A percentile compares a stretch with the other conserved stretches of the same genome.
Evolutionary conservation across 1,284 basidiomycete species (phyloP).

Genomic region (Trichosporon sp.): DNA sequence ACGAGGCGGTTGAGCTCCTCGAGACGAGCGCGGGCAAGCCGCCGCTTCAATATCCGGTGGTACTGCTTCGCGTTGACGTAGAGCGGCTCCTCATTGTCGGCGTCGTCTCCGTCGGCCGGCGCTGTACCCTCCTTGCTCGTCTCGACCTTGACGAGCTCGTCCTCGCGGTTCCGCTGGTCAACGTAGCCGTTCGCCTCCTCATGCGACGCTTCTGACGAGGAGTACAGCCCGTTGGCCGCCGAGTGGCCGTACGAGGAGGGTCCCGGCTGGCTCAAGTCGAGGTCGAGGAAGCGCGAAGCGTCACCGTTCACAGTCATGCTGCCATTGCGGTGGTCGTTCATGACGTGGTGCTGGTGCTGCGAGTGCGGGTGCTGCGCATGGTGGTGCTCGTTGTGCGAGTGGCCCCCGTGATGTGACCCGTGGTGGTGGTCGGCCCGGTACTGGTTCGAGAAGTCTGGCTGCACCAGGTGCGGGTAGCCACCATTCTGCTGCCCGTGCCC

Average conservation of each 20-base stretch:
- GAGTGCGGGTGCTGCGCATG: conserved; percentile 1
- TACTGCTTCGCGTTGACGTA: conserved; percentile 98
- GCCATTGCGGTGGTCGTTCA: conserved; percentile 9
- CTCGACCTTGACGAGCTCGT: conserved; percentile 23
- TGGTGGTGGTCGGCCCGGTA: conserved; percentile 14
- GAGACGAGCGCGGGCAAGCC: conserved; percentile 76
- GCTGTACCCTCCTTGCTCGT: conserved; percentile 18
- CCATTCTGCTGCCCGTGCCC: conserved; percentile 5
- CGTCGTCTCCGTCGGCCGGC: conserved; percentile 21
- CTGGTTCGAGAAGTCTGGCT: conserved; percentile 14
- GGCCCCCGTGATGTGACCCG: conserved; percentile 5
- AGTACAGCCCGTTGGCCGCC: conserved; percentile 8
- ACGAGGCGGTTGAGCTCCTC: conserved; percentile 89
- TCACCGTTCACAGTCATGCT: conserved; percentile 17
- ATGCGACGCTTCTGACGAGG: conserved; percentile 14
- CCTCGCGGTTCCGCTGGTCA: conserved; percentile 9
- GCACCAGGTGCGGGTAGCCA: conserved; percentile 17
- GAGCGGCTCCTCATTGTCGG: conserved; percentile 82
- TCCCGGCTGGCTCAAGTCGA: conserved; percentile 30
- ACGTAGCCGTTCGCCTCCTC: conserved; percentile 5
- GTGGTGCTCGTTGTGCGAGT: conserved; percentile 6
- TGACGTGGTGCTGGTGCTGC: conserved; percentile 8
- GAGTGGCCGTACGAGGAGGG: conserved; percentile 27
- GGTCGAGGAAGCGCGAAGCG: conserved; percentile 27
- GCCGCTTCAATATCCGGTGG: conserved; percentile 87